Conservation (phyloP, 495 filamentous ascomycete genomes). For the Tuber aestivum region DNA sequence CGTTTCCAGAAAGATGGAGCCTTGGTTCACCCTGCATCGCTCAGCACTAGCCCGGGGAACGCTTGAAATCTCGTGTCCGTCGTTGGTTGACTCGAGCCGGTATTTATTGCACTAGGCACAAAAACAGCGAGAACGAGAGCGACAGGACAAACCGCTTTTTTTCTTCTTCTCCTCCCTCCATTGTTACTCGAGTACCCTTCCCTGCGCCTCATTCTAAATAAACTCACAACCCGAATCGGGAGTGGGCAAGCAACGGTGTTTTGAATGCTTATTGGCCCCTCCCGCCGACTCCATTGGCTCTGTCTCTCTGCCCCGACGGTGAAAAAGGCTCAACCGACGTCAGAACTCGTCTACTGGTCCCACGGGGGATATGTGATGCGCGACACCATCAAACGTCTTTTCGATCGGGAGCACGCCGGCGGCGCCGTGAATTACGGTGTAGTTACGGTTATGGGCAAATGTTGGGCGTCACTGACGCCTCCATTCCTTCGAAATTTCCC, state of each 20-base stretch:
- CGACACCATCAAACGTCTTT: background rate
- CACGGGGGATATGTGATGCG: background rate
- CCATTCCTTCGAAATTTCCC: background rate
- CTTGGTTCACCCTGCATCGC: background rate
- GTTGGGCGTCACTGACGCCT: background rate
- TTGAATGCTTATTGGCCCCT: background rate
- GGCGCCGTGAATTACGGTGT: background rate
- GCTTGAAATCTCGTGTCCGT: background rate
- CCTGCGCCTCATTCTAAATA: constrained; percentile 5
- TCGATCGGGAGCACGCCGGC: background rate
- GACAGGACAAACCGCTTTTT: background rate
- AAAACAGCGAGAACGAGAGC: background rate
- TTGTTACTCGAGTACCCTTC: background rate
- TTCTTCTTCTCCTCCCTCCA: background rate
- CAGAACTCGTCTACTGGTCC: background rate
- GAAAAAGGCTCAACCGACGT: constrained; percentile 5
- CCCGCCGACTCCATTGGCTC: background rate
- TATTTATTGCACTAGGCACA: background rate
- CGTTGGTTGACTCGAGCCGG: background rate
- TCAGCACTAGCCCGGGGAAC: background rate
- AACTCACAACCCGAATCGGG: background rate
- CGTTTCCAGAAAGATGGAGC: background rate
- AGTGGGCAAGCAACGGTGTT: background rate
- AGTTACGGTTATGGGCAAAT: background rate
- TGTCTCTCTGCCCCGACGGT: background rate